These are phyloP conservation scores for Micractinium conductrix DNA, from an alignment of 139 green algal species.

Conservation along the genomic window DNA sequence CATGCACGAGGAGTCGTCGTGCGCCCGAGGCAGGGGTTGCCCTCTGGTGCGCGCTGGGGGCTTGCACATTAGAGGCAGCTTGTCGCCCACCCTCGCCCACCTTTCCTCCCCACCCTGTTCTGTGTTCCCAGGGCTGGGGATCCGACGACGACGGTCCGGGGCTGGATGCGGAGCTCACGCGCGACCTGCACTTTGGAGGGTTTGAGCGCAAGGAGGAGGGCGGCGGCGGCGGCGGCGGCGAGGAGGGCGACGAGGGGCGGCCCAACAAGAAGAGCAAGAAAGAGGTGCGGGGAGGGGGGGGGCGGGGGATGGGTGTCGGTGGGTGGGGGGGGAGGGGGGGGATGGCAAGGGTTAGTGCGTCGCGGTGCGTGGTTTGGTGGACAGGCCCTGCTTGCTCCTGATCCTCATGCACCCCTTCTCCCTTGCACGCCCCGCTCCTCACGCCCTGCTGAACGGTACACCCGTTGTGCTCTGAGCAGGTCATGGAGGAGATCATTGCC, in stretches of 20 bases:
- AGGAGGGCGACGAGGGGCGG: constrained; percentile 34
- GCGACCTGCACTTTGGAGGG: constrained; percentile 85
- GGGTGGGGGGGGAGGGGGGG: neutral
- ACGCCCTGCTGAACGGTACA: too few species aligned
- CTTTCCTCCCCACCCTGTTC: neutral
- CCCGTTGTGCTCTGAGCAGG: too few species aligned
- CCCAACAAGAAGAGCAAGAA: constrained; percentile 70
- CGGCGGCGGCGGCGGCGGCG: constrained; percentile 20
- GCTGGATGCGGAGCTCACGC: constrained; percentile 60
- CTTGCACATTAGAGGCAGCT: neutral
- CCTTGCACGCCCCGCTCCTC: too few species aligned
- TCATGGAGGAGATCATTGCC: constrained; percentile 98
- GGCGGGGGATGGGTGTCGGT: neutral
- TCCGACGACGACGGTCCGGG: constrained; percentile 55
- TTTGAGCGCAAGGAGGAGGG: constrained; percentile 41
- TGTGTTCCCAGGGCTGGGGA: constrained; percentile 33
- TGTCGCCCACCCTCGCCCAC: neutral
- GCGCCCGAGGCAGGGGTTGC: too few species aligned
- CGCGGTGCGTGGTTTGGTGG: too few species aligned
- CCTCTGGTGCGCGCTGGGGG: too few species aligned
- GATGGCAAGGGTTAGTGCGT: too few species aligned
- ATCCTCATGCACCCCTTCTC: too few species aligned
- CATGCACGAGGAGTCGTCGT: neutral
- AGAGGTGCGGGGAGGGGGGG: constrained; percentile 56
- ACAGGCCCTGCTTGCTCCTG: too few species aligned